A percentile compares a stretch with the other conserved stretches of the same genome.
phyloP scores from a whole-genome alignment of 1,284 basidiomycete species.

The Fomitopsis pinicola region DNA sequence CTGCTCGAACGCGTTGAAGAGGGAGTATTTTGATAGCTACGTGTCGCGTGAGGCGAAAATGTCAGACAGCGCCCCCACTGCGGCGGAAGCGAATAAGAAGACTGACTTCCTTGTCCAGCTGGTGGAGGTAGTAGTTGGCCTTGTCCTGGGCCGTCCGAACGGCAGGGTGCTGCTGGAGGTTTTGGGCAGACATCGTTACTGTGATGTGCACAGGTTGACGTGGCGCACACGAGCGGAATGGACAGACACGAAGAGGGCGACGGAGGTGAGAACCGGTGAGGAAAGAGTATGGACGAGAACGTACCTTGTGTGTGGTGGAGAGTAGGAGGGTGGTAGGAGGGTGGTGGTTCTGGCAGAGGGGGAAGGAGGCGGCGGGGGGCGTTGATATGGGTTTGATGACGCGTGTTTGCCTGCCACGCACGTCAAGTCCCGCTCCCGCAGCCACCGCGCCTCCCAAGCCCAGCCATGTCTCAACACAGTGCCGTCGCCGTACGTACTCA shows the following conservation, averaged over 20 bases:
- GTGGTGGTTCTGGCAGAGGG: slow-evolving; percentile 9
- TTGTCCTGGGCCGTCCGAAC: slow-evolving; percentile 77
- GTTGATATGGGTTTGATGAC: slow-evolving; percentile 51
- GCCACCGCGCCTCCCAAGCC: slow-evolving; percentile 11
- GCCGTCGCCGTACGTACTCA: slow-evolving; percentile 34
- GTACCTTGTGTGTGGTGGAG: slow-evolving; percentile 12
- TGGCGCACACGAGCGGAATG: slow-evolving; percentile 4
- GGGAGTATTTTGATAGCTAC: slow-evolving; percentile 90
- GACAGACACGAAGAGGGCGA: not conserved
- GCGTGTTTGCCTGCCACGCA: slow-evolving; percentile 38
- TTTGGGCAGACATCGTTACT: slow-evolving; percentile 66
- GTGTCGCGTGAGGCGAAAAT: slow-evolving; percentile 16
- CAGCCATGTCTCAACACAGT: slow-evolving; percentile 38
- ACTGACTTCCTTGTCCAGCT: slow-evolving; percentile 92
- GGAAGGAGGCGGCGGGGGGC: slow-evolving; percentile 18
- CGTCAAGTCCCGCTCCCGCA: slow-evolving; percentile 23
- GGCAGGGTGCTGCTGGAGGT: slow-evolving; percentile 81
- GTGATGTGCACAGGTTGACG: slow-evolving; percentile 20
- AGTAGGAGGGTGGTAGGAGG: slow-evolving; percentile 8
- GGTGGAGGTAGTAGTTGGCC: slow-evolving; percentile 69
- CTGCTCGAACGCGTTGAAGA: slow-evolving; percentile 80
- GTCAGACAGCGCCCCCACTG: slow-evolving; percentile 1
- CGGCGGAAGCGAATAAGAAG: not conserved
- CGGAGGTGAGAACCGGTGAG: slow-evolving; percentile 3
- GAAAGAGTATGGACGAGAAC: slow-evolving; percentile 6